Conservation (phyloP, 75 land plant genomes). For the Azolla pinnata region DNA sequence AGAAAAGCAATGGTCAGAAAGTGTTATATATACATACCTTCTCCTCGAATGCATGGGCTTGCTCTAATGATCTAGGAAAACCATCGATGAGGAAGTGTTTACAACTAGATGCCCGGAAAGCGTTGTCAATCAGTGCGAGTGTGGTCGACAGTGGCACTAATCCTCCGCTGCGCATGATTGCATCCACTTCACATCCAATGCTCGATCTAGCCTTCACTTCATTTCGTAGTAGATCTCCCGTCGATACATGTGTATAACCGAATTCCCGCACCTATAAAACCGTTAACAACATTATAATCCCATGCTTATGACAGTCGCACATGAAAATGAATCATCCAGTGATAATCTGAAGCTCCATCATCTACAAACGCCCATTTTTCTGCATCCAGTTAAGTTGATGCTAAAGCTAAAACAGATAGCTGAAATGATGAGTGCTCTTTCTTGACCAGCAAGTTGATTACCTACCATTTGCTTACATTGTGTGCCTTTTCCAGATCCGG, state of each 20-base stretch:
- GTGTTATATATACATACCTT: conserved; percentile 9
- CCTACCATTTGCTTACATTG: conserved; percentile 33
- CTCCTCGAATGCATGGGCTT: conserved; percentile 34
- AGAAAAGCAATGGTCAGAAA: too few relatives aligned
- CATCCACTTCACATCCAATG: conserved; percentile 18
- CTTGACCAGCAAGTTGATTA: neutral
- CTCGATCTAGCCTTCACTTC: conserved; percentile 25
- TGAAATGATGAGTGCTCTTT: neutral
- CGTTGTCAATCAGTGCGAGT: conserved; percentile 21
- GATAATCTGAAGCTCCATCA: too few relatives aligned
- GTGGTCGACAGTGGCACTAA: conserved; percentile 23
- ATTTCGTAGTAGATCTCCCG: conserved; percentile 27
- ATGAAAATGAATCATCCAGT: too few relatives aligned
- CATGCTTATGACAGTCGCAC: too few relatives aligned
- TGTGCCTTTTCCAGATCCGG: conserved; percentile 41
- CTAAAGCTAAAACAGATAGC: too few relatives aligned
- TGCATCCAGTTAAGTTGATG: too few relatives aligned
- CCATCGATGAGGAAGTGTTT: conserved; percentile 32
- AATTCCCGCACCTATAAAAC: conserved; percentile 20
- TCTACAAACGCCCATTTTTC: too few relatives aligned
- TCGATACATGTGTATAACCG: conserved; percentile 26
- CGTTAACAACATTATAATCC: too few relatives aligned
- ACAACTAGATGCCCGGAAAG: conserved; percentile 14
- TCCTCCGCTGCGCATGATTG: conserved; percentile 25
- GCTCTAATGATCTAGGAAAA: conserved; percentile 28